A percentile compares a stretch with the other conserved stretches of the same genome.
phyloP scores from a whole-genome alignment of 2,329 filamentous ascomycete species.

The Emmonsiellopsis sp. region DNA sequence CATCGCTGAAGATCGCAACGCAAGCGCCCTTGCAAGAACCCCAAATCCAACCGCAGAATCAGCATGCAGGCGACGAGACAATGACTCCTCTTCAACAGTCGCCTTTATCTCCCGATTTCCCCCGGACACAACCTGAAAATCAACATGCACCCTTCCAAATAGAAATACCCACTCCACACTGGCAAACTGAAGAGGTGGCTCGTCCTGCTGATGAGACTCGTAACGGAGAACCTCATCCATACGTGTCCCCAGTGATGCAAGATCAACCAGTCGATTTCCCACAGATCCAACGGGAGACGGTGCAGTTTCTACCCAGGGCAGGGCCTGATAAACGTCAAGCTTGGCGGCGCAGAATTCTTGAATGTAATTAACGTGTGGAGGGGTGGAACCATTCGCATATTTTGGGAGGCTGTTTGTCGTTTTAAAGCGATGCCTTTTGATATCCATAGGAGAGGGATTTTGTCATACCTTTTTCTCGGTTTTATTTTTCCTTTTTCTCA shows the following conservation, averaged over 20 bases:
- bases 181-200: neutral
- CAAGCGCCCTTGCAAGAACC: neutral
- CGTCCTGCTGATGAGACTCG: neutral
- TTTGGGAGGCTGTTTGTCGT: neutral
- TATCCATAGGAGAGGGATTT: neutral
- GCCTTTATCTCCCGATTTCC: neutral
- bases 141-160: neutral
- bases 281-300: conserved; percentile 1
- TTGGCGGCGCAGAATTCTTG: neutral
- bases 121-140: neutral
- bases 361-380: neutral
- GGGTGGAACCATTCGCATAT: neutral
- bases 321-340: neutral
- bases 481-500: neutral
- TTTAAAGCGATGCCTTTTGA: neutral
- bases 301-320: neutral
- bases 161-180: neutral
- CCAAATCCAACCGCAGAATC: neutral
- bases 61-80: neutral
- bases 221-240: neutral
- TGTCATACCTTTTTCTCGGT: too few relatives aligned
- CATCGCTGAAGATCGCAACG: neutral
- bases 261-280: neutral
- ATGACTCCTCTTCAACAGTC: neutral
- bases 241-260: neutral